Evolutionary conservation across 2,329 filamentous ascomycete genomes (phyloP).

Genomic region (Exophiala spinifera): DNA sequence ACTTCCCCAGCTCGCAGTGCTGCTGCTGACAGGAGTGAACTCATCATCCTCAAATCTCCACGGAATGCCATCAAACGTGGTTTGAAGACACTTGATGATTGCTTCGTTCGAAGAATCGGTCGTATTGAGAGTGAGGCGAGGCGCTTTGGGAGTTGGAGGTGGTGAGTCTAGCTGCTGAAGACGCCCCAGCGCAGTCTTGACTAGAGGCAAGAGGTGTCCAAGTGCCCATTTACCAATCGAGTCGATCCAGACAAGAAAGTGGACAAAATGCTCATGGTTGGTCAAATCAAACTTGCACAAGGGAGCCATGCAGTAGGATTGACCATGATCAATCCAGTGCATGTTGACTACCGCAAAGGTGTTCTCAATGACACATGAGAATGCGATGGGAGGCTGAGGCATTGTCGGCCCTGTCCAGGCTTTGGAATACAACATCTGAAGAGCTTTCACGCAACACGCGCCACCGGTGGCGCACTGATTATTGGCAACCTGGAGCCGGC

Average conservation of each 20-base stretch:
- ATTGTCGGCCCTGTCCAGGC: constrained; percentile 21
- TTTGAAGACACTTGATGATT: constrained; percentile 23
- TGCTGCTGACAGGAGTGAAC: constrained; percentile 26
- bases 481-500: constrained; percentile 24
- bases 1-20: constrained; percentile 28
- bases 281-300: constrained; percentile 28
- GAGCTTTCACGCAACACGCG: constrained; percentile 26
- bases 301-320: constrained; percentile 28
- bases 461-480: constrained; percentile 30
- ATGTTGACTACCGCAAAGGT: constrained; percentile 27
- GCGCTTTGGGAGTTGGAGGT: constrained; percentile 18
- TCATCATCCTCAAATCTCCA: constrained; percentile 28
- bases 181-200: constrained; percentile 24
- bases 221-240: constrained; percentile 28
- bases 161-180: constrained; percentile 18
- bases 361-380: constrained; percentile 29
- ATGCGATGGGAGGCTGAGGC: constrained; percentile 21
- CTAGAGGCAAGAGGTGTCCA: constrained; percentile 20
- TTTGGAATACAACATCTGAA: constrained; percentile 26
- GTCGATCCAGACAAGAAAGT: constrained; percentile 26
- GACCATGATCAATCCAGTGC: constrained; percentile 29
- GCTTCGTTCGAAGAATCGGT: constrained; percentile 16
- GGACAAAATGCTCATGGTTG: constrained; percentile 26
- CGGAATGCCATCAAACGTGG: constrained; percentile 24
- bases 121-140: constrained; percentile 17